A percentile compares a stretch with the other conserved stretches of the same genome.
These are phyloP conservation scores for Glomus cerebriforme DNA, from an alignment of 192 early-diverging fungal genomes.

Conservation along the genomic window DNA sequence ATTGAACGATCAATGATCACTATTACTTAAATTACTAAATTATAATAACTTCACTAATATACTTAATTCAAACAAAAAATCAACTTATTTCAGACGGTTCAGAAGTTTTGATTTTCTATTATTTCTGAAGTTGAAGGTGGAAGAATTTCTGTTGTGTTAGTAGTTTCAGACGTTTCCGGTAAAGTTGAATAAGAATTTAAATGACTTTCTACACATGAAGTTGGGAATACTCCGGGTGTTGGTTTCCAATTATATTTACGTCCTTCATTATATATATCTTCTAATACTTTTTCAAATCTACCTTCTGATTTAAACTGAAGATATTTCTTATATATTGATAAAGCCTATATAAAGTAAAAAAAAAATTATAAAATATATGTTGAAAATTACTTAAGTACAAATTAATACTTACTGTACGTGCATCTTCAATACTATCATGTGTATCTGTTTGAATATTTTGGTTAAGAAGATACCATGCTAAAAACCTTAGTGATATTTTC, in stretches of 20 bases:
- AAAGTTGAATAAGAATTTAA: not conserved
- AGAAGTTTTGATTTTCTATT: not conserved
- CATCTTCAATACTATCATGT: constrained; percentile 95
- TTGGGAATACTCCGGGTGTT: constrained; percentile 43
- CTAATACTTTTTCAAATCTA: constrained; percentile 71
- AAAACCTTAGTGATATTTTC: constrained; percentile 87
- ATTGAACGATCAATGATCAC: no score
- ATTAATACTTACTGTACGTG: constrained; percentile 66
- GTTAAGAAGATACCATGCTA: constrained; percentile 85
- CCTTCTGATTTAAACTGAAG: constrained; percentile 62
- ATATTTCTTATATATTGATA: constrained; percentile 85
- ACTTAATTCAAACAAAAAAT: no score
- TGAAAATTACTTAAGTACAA: not conserved
- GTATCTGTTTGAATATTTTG: constrained; percentile 86
- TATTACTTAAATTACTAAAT: no score
- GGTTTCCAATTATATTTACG: constrained; percentile 56
- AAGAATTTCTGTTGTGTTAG: not conserved
- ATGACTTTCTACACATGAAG: not conserved
- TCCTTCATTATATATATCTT: constrained; percentile 84
- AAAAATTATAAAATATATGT: not conserved
- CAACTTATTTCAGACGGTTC: no score
- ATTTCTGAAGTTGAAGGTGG: not conserved
- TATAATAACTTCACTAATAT: no score
- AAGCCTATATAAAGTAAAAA: constrained; percentile 53
- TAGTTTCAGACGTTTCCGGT: not conserved